These are phyloP conservation scores for Quercus phellos DNA, from an alignment of 331 rosid species.

Conservation along the genomic window DNA sequence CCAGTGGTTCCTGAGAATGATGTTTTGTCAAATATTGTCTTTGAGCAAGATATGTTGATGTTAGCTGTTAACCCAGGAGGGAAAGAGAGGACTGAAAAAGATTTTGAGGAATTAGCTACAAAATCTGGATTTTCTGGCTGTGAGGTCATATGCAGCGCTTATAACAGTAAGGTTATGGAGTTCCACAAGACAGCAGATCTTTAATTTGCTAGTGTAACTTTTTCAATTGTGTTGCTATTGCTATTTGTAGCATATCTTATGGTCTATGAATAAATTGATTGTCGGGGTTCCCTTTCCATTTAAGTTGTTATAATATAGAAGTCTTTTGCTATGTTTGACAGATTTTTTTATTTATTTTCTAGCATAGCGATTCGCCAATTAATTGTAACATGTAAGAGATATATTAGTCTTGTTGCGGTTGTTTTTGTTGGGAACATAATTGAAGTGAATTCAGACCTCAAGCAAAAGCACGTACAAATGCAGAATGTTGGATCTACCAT, in stretches of 20 bases:
- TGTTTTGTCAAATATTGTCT: background rate
- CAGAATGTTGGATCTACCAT: too few species aligned
- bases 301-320: too few species aligned
- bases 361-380: too few species aligned
- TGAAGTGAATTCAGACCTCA: background rate
- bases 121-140: background rate
- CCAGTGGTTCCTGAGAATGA: background rate
- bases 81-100: background rate
- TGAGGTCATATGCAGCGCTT: constrained; percentile 2
- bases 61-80: background rate
- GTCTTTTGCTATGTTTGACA: too few species aligned
- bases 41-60: background rate
- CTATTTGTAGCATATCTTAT: background rate
- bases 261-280: too few species aligned
- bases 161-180: background rate
- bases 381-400: too few species aligned
- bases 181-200: background rate
- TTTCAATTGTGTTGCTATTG: too few species aligned
- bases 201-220: background rate
- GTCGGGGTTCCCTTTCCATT: too few species aligned
- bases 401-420: too few species aligned
- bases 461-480: too few species aligned
- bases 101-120: background rate
- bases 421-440: background rate
- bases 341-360: too few species aligned